Evolutionary conservation across 2,329 filamentous ascomycete species (phyloP), one percentile per base, ranked within the genome.

Genomic region (Cephalotrichum gorgonifer): DNA sequence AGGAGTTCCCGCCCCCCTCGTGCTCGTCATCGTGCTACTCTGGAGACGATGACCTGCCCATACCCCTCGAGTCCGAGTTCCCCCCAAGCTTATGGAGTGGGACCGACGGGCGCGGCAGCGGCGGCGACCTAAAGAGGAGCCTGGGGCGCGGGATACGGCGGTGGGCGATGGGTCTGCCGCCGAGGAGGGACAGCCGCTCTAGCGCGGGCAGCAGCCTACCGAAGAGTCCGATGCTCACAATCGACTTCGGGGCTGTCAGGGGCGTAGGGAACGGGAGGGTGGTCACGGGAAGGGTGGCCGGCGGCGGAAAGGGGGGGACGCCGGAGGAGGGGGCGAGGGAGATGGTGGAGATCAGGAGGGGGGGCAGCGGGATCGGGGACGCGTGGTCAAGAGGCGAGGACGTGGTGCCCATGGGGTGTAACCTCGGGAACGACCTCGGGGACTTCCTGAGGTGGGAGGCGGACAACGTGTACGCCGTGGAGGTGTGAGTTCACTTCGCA

Each of bases 371-470:
- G 58, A 67, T 23, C 25, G 43, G 15, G 1, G 43, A 25, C 22
- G 25, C 17, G 30, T 31, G 30, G 30, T 11, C 7, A 11, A 8
- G n/a, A 11, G 30, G 9, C 70, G 20, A 14, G 9, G 45, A 47
- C 6, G 45, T 47, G 15, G 25, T 76, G 48, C 74, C 76, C 1
- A 81, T 82, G 78, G 76, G 76, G 0, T 81, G 74, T 57, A 82
- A 82, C 53, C 64, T 82, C 2, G 70, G 71, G 11, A 74, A 79
- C 52, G 78, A 81, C 56, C 57, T 81, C 35, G 74, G 74, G 2
- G 77, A 81, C 52, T 81, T 78, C 54, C 57, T 82, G 44, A 68
- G 64, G 49, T 81, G 77, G 76, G 76, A 79, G 59, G 63, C 72
- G 4, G 70, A 78, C 54, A 65, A 77, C 49, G 69, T 71, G 2